Evolutionary conservation across 225 moss, liverwort and hornwort genomes (phyloP), one percentile per base, ranked within the genome.

Genomic region (Bryum argenteum): DNA sequence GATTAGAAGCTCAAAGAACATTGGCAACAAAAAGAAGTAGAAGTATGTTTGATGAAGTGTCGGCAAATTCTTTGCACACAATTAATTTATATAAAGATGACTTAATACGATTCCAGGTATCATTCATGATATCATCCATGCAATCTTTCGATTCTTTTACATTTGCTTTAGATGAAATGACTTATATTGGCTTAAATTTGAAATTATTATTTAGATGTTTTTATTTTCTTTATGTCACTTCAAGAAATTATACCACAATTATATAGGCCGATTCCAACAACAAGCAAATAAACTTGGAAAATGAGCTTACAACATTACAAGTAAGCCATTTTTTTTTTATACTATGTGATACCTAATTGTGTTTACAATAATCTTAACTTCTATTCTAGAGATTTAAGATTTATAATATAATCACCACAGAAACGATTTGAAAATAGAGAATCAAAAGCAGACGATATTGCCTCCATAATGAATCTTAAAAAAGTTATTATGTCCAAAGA

Each of bases 1-100:
- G 80, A 54, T 56, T 80, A 26, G 56, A 75, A 66, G 66, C 61
- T 48, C 80, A 75, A 71, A 37, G 8, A 56, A 17, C 0, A 54
- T 17, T 75, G 1, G 3, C 39, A 18, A 71, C 47, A 12, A 55
- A 71, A 9, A 80, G 66, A 9, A 39, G 11, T 8, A 33, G 1
- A 26, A 53, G 11, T 0, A 3, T 54, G 0, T 13, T 75, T 3
- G 26, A 28, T 9, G 54, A 66, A 0, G 61, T 66, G 10, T 75
- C 17, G 39, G 8, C 7, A 24, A 71, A 1, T 55, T 55, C 71
- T 67, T 24, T 12, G 48, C 22, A 66, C 71, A 20, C 26, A 2
- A 0, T 70, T 2, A 33, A 58, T n/a, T 37, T 18, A 0, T 54
- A 24, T 1, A 19, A 75, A 24, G 37, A 75, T 1, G 53, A 56